Conservation (phyloP, 1,284 basidiomycete genomes). For the Trichosporon sp. region DNA sequence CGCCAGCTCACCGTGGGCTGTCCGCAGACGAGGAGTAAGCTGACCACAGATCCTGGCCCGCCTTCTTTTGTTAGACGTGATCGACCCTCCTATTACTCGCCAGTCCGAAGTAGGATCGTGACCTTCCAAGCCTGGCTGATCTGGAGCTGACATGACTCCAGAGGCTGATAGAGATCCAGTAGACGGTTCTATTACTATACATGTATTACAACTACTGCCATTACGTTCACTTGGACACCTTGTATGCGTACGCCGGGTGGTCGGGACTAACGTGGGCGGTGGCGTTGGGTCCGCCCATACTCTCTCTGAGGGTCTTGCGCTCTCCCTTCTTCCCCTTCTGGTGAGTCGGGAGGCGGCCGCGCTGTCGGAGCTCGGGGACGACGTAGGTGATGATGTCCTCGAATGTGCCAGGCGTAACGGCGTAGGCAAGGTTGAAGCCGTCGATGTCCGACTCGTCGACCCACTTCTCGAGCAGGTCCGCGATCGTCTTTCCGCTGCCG, state of each 20-base stretch:
- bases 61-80: too few species aligned
- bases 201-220: neutral
- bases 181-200: neutral
- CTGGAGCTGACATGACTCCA: too few species aligned
- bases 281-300: slow-evolving; percentile 23
- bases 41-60: too few species aligned
- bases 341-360: slow-evolving; percentile 23
- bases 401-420: slow-evolving; percentile 27
- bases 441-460: slow-evolving; percentile 28
- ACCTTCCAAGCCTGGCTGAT: too few species aligned
- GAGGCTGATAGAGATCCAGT: neutral
- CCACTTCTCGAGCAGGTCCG: slow-evolving; percentile 30
- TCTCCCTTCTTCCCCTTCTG: neutral
- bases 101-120: too few species aligned
- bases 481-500: slow-evolving; percentile 24
- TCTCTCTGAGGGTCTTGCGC: slow-evolving; percentile 27
- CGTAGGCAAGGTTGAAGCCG: slow-evolving; percentile 33
- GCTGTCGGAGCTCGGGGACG: slow-evolving; percentile 27
- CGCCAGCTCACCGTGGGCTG: too few species aligned
- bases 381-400: slow-evolving; percentile 31
- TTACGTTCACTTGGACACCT: slow-evolving; percentile 22
- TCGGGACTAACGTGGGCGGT: slow-evolving; percentile 20
- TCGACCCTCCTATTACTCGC: too few species aligned
- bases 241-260: slow-evolving; percentile 28
- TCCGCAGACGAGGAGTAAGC: too few species aligned